A percentile compares a stretch with the other conserved stretches of the same genome.
Evolutionary conservation across 306 rosid genomes (phyloP).

Genomic region (Sophora flavescens): DNA sequence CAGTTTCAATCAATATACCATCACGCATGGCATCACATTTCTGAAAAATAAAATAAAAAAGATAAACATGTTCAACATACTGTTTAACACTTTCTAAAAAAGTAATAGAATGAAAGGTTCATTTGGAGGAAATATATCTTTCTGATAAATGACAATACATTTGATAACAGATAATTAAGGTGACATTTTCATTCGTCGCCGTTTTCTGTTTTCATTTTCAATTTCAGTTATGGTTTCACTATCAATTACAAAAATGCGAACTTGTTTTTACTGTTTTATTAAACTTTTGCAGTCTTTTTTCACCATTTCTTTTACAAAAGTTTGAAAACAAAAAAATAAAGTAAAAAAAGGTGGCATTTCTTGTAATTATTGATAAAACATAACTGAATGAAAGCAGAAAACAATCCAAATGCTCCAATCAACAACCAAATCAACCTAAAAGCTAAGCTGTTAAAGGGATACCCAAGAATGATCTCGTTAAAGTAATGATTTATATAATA

Average conservation of each 20-base stretch:
- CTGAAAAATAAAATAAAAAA: conserved; percentile 47
- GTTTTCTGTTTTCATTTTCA: neutral
- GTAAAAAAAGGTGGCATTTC: no score
- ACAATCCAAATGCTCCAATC: neutral
- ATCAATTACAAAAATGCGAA: neutral
- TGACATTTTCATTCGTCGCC: neutral
- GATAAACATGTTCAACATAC: conserved; percentile 25
- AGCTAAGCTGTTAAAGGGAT: conserved; percentile 9
- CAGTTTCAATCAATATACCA: conserved; percentile 67
- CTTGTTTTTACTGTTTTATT: neutral
- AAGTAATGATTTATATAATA: neutral
- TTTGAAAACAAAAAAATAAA: neutral
- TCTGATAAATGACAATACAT: neutral
- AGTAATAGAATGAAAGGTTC: conserved; percentile 4
- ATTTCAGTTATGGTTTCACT: neutral
- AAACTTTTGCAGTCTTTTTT: neutral
- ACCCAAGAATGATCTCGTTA: conserved; percentile 5
- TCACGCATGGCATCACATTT: conserved; percentile 65
- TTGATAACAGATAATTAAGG: conserved; percentile 11
- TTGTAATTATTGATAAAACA: neutral
- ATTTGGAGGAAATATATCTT: neutral
- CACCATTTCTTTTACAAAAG: neutral
- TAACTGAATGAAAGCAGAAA: neutral
- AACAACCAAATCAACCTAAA: conserved; percentile 20
- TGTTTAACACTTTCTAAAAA: conserved; percentile 16